phyloP scores from a whole-genome alignment of 2,329 filamentous ascomycete species.

The Huntiella decipiens region DNA sequence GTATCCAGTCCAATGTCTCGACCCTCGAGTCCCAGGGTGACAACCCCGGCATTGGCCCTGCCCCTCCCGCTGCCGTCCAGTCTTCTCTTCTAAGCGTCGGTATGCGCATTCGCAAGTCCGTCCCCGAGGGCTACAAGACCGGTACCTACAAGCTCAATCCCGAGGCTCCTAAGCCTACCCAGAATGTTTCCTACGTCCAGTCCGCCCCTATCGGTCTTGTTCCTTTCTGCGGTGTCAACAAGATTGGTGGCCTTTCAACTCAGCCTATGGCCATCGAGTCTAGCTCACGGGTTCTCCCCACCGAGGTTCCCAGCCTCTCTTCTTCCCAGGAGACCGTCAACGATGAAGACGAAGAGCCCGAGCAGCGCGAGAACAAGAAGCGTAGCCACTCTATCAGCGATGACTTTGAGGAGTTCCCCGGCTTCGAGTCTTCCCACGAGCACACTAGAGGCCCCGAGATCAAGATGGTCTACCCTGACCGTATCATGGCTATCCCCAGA shows the following conservation, averaged over 20 bases:
- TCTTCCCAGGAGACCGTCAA: conserved; percentile 36
- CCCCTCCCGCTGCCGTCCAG: conserved; percentile 48
- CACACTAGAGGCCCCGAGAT: conserved; percentile 21
- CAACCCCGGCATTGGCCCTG: conserved; percentile 18
- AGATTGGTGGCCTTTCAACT: conserved; percentile 46
- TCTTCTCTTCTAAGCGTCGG: conserved; percentile 76
- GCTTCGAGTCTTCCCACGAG: background rate
- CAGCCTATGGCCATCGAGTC: conserved; percentile 29
- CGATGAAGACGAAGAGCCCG: conserved; percentile 16
- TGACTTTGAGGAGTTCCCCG: conserved; percentile 15
- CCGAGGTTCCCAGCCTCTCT: conserved; percentile 27
- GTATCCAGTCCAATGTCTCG: conserved; percentile 7
- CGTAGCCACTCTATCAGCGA: conserved; percentile 28
- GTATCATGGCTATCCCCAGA: conserved; percentile 30
- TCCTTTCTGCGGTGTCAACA: conserved; percentile 67
- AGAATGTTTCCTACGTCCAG: background rate
- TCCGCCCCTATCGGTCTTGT: conserved; percentile 40
- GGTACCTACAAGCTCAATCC: conserved; percentile 4
- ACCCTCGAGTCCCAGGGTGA: conserved; percentile 14
- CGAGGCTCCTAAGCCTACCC: conserved; percentile 14
- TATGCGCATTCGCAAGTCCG: conserved; percentile 84
- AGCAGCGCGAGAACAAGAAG: conserved; percentile 20
- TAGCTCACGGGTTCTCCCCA: background rate
- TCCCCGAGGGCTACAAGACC: conserved; percentile 88
- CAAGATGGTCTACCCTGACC: conserved; percentile 20